A percentile compares a stretch with the other conserved stretches of the same genome.
phyloP scores from a whole-genome alignment of 2,329 filamentous ascomycete species.

The Xylaria sp. region DNA sequence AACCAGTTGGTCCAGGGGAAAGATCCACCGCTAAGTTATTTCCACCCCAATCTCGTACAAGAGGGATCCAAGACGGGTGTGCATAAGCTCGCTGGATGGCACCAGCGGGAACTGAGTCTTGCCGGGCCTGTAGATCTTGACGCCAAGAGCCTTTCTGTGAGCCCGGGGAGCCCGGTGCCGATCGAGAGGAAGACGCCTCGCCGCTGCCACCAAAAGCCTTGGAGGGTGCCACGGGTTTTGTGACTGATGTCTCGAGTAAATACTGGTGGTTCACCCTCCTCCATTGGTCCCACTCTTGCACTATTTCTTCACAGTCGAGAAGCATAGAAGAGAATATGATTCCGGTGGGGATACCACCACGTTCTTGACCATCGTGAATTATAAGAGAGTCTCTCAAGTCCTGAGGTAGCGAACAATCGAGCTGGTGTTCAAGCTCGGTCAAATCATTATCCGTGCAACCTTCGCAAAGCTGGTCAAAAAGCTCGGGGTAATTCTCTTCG shows the following conservation, averaged over 20 bases:
- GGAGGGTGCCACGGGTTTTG: conserved; percentile 67
- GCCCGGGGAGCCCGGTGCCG: conserved; percentile 56
- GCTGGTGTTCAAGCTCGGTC: conserved; percentile 93
- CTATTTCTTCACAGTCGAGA: conserved; percentile 96
- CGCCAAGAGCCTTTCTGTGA: conserved; percentile 74
- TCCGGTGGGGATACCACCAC: conserved; percentile 86
- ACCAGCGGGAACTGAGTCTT: conserved; percentile 86
- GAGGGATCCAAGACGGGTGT: conserved; percentile 92
- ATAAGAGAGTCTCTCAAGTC: conserved; percentile 92
- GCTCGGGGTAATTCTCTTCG: conserved; percentile 92
- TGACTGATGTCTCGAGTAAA: conserved; percentile 65
- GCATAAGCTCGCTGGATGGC: conserved; percentile 92
- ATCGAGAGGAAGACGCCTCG: conserved; percentile 72
- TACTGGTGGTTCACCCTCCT: conserved; percentile 90
- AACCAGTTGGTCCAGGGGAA: conserved; percentile 84
- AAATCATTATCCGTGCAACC: conserved; percentile 92
- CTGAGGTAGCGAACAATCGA: conserved; percentile 91
- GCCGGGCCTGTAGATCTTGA: conserved; percentile 80
- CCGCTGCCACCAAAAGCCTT: conserved; percentile 72
- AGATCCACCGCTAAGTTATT: conserved; percentile 96
- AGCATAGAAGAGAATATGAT: conserved; percentile 95
- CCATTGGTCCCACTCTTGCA: conserved; percentile 98
- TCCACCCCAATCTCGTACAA: conserved; percentile 97
- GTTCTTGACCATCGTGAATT: conserved; percentile 95
- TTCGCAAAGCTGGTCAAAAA: conserved; percentile 91